These are phyloP conservation scores for Dioscorea cayenensis DNA, from an alignment of 116 monocot species.

Conservation along the genomic window DNA sequence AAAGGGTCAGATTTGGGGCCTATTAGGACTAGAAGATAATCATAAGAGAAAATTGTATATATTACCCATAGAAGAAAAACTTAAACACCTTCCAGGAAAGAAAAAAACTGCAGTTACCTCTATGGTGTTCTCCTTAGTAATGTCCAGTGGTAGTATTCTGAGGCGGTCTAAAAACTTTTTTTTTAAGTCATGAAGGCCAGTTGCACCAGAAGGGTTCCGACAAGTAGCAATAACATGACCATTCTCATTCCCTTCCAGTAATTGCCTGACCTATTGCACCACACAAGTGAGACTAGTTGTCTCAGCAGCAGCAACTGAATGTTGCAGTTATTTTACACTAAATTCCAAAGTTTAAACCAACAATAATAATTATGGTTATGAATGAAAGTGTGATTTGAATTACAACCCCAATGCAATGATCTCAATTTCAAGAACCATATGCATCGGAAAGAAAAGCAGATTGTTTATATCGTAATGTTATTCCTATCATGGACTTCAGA, in stretches of 20 bases:
- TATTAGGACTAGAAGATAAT: too few species aligned
- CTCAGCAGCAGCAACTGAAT: not conserved
- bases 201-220: conserved; percentile 50
- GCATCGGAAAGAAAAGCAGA: too few species aligned
- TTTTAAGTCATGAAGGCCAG: conserved; percentile 59
- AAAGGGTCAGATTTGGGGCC: too few species aligned
- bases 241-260: conserved; percentile 47
- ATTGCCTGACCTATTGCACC: conserved; percentile 60
- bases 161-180: conserved; percentile 45
- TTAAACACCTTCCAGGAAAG: not conserved
- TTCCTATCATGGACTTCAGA: too few species aligned
- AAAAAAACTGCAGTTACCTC: conserved; percentile 32
- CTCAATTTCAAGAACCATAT: too few species aligned
- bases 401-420: too few species aligned
- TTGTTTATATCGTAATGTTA: too few species aligned
- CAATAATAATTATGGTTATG: too few species aligned
- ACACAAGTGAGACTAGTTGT: not conserved
- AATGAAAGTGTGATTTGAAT: too few species aligned
- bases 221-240: conserved; percentile 81
- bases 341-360: too few species aligned
- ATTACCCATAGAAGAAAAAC: not conserved
- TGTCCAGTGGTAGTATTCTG: conserved; percentile 52
- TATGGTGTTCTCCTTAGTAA: conserved; percentile 82
- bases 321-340: not conserved
- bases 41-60: not conserved